Conservation (phyloP, 2,329 filamentous ascomycete genomes). For the Trichoderma afroharzianum region DNA sequence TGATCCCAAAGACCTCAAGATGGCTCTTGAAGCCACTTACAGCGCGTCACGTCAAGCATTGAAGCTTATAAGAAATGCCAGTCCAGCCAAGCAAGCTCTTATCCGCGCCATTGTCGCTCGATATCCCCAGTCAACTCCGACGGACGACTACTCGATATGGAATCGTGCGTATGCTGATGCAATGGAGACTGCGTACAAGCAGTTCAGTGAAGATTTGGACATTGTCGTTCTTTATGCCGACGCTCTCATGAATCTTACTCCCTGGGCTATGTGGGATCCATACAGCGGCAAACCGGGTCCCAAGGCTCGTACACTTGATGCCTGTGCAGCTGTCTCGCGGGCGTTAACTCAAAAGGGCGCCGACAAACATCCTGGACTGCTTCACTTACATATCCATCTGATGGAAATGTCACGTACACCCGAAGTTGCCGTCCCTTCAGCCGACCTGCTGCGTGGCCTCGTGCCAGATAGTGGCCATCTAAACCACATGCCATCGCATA, state of each 20-base stretch:
- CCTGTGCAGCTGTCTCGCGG: background rate
- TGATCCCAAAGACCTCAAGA: background rate
- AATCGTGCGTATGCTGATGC: constrained; percentile 1
- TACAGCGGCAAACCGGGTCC: background rate
- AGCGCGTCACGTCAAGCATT: background rate
- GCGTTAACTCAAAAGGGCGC: background rate
- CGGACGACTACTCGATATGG: background rate
- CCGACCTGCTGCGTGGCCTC: constrained; percentile 57
- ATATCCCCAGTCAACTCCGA: background rate
- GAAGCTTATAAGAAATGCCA: background rate
- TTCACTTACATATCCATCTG: constrained; percentile 31
- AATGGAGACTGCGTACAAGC: background rate
- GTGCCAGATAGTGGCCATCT: constrained; percentile 64
- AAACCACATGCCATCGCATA: constrained; percentile 23
- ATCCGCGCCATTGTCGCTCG: background rate
- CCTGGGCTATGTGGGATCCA: background rate
- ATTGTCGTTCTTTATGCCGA: background rate
- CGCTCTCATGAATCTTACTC: constrained; percentile 1
- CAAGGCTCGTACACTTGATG: background rate
- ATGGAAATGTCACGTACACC: constrained; percentile 67
- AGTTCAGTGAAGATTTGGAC: background rate
- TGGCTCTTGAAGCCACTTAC: background rate
- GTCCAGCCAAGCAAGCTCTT: constrained; percentile 3
- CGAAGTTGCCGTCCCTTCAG: constrained; percentile 54
- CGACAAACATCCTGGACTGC: background rate